Conservation (phyloP, 2,329 filamentous ascomycete species). For the Aspergillus nomiae region DNA sequence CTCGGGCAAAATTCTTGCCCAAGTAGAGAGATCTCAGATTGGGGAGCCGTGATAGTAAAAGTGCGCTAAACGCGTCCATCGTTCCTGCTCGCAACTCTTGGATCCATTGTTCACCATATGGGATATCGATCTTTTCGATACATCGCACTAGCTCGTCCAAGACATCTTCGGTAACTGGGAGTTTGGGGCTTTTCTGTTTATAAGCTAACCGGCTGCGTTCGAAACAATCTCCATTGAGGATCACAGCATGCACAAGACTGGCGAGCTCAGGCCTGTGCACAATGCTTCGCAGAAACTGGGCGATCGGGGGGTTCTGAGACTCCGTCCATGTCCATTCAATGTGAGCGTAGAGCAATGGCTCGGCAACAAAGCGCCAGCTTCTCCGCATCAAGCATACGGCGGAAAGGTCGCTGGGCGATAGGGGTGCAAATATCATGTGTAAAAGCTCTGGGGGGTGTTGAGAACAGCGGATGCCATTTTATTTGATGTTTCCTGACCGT, state of each 20-base stretch:
- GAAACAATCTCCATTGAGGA: slow-evolving; percentile 9
- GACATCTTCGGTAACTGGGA: slow-evolving; percentile 6
- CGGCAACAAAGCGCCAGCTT: slow-evolving; percentile 13
- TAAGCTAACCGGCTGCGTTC: not conserved
- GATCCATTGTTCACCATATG: slow-evolving; percentile 17
- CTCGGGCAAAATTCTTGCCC: slow-evolving; percentile 8
- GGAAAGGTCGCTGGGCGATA: slow-evolving; percentile 17
- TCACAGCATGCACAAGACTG: slow-evolving; percentile 15
- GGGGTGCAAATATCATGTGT: slow-evolving; percentile 16
- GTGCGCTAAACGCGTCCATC: slow-evolving; percentile 21
- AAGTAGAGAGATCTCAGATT: slow-evolving; percentile 20
- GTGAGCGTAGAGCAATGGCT: slow-evolving; percentile 22
- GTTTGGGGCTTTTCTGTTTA: not conserved
- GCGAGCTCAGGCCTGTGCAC: slow-evolving; percentile 21
- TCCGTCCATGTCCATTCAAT: slow-evolving; percentile 19
- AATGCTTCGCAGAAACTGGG: slow-evolving; percentile 18
- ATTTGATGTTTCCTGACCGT: not conserved
- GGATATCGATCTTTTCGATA: slow-evolving; percentile 8
- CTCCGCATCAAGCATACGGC: slow-evolving; percentile 19
- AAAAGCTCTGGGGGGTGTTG: slow-evolving; percentile 11
- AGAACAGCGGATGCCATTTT: too few relatives aligned
- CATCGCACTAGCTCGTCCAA: slow-evolving; percentile 11
- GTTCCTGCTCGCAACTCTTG: slow-evolving; percentile 15
- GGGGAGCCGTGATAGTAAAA: slow-evolving; percentile 20
- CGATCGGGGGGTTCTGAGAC: slow-evolving; percentile 16